Evolutionary conservation across 2,329 filamentous ascomycete genomes (phyloP).

Genomic region (Fusarium sarcochroum): DNA sequence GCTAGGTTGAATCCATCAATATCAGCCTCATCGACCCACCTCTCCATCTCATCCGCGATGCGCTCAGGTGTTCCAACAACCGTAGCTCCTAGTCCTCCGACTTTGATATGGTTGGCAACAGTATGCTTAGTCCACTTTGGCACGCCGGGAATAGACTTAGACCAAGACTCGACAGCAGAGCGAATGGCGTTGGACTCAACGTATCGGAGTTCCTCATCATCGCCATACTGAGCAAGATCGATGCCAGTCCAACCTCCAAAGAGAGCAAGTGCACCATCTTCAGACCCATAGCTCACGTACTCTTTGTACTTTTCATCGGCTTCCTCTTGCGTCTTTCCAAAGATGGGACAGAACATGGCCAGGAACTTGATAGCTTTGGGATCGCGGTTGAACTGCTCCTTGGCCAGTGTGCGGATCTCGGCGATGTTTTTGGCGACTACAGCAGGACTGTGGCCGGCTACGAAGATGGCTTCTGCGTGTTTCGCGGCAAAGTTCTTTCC

Average conservation of each 20-base stretch:
- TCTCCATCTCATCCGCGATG: slow-evolving; percentile 77
- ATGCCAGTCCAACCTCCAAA: slow-evolving; percentile 82
- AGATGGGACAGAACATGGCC: slow-evolving; percentile 74
- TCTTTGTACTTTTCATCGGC: slow-evolving; percentile 75
- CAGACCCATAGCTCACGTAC: slow-evolving; percentile 70
- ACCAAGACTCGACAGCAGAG: slow-evolving; percentile 65
- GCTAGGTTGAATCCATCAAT: slow-evolving; percentile 80
- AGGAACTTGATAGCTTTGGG: slow-evolving; percentile 75
- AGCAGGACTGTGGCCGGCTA: slow-evolving; percentile 74
- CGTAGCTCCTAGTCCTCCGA: slow-evolving; percentile 76
- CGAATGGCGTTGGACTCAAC: slow-evolving; percentile 74
- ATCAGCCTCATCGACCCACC: slow-evolving; percentile 77
- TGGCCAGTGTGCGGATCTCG: slow-evolving; percentile 72
- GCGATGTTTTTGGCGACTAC: slow-evolving; percentile 73
- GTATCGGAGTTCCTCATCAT: slow-evolving; percentile 74
- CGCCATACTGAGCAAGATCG: slow-evolving; percentile 69
- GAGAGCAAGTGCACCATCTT: slow-evolving; percentile 75
- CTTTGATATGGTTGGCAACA: slow-evolving; percentile 75
- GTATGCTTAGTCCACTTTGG: slow-evolving; percentile 81
- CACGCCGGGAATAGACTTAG: slow-evolving; percentile 69
- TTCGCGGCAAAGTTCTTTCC: slow-evolving; percentile 77
- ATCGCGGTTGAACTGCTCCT: slow-evolving; percentile 68
- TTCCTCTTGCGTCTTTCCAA: slow-evolving; percentile 76
- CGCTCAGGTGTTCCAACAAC: slow-evolving; percentile 74
- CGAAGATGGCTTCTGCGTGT: slow-evolving; percentile 80